A percentile compares a stretch with the other conserved stretches of the same genome.
phyloP scores from a whole-genome alignment of 1,139 yeast species.

The Suhomyces terraborum region DNA sequence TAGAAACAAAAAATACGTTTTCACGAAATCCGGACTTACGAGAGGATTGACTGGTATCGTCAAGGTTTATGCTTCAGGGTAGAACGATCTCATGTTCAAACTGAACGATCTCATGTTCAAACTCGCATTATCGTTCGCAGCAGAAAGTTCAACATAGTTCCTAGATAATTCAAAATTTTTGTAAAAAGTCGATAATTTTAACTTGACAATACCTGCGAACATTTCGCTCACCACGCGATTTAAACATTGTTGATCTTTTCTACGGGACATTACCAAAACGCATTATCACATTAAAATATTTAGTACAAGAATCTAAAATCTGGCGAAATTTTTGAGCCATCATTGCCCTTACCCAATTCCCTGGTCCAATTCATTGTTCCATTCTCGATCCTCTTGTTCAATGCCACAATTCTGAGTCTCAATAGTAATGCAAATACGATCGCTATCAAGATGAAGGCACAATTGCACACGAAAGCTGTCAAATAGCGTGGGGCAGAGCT shows the following conservation, averaged over 20 bases:
- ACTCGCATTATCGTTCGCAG: too few species aligned
- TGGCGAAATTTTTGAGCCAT: slow-evolving; percentile 44
- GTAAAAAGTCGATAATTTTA: too few species aligned
- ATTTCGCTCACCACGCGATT: too few species aligned
- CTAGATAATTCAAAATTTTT: too few species aligned
- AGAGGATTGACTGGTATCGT: too few species aligned
- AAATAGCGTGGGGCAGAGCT: slow-evolving; percentile 46
- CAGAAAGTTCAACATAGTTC: too few species aligned
- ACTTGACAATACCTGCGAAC: too few species aligned
- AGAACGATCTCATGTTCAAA: too few species aligned
- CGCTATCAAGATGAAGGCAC: slow-evolving; percentile 47
- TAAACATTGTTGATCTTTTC: too few species aligned
- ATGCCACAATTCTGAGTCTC: slow-evolving; percentile 38
- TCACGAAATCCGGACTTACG: not conserved
- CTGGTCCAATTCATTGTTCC: slow-evolving; percentile 55
- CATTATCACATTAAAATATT: not conserved
- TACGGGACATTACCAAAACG: too few species aligned
- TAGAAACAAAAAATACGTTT: not conserved
- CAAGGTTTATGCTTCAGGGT: not conserved
- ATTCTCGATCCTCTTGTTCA: slow-evolving; percentile 45
- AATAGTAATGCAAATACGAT: slow-evolving; percentile 42
- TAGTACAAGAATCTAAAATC: slow-evolving; percentile 44
- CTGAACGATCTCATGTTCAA: too few species aligned
- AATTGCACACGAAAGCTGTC: slow-evolving; percentile 50
- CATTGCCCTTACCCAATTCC: slow-evolving; percentile 51